These are phyloP conservation scores for Phytophthora niederhauseri DNA, from an alignment of 352 stramenopile species.

Conservation along the genomic window DNA sequence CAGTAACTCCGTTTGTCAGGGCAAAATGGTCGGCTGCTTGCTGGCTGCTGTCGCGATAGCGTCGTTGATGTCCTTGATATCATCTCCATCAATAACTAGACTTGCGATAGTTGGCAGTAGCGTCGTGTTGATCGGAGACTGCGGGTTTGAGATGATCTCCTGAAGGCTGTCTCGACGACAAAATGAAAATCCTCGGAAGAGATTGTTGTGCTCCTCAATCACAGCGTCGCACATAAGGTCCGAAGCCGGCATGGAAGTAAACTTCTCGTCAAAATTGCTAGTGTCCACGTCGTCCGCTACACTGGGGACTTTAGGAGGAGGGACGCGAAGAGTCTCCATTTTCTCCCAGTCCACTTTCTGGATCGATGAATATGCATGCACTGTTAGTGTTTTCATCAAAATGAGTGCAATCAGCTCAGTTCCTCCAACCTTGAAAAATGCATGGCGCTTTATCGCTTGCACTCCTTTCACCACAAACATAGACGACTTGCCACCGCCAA, in stretches of 20 bases:
- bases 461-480: constrained; percentile 99
- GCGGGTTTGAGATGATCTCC: constrained; percentile 27
- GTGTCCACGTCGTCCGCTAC: constrained; percentile 93
- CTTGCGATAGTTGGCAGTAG: constrained; percentile 44
- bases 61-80: constrained; percentile 47
- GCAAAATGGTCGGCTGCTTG: constrained; percentile 30
- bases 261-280: constrained; percentile 95
- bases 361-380: not conserved
- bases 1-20: constrained; percentile 35
- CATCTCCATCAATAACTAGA: constrained; percentile 39
- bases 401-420: not conserved
- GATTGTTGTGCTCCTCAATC: constrained; percentile 53
- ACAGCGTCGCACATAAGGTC: constrained; percentile 68
- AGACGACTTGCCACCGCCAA: constrained; percentile 94
- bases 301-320: constrained; percentile 89
- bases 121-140: constrained; percentile 38
- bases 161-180: constrained; percentile 55
- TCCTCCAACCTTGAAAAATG: constrained; percentile 92
- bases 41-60: constrained; percentile 37
- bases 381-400: constrained; percentile 2
- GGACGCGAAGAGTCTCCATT: constrained; percentile 90
- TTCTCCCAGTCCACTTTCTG: constrained; percentile 93
- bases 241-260: constrained; percentile 71
- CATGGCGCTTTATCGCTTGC: constrained; percentile 93
- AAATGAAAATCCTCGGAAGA: constrained; percentile 84